Evolutionary conservation across 441 rosid species (phyloP).

Genomic region (Pelargonium citronellum): DNA sequence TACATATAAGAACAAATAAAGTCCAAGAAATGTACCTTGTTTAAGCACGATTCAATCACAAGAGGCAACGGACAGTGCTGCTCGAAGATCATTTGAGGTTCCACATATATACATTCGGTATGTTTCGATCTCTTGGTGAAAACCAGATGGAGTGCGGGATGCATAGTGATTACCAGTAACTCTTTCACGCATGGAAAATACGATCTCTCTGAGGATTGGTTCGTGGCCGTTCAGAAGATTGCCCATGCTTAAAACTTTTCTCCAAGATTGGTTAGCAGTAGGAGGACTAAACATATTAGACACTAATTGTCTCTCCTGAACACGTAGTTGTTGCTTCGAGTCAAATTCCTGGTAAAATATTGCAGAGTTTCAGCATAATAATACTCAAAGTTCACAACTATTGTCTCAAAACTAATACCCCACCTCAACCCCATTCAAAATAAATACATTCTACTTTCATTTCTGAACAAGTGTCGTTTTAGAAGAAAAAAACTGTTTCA

Average conservation of each 20-base stretch:
- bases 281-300: conserved; percentile 73
- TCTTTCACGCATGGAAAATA: conserved; percentile 58
- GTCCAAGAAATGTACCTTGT: conserved; percentile 6
- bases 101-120: conserved; percentile 87
- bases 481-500: no score
- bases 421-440: no score
- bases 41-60: conserved; percentile 42
- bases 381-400: not conserved
- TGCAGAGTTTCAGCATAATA: conserved; percentile 5
- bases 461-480: no score
- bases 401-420: not conserved
- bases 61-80: conserved; percentile 81
- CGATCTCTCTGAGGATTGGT: conserved; percentile 70
- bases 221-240: conserved; percentile 97
- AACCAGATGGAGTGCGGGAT: conserved; percentile 23
- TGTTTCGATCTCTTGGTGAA: conserved; percentile 62
- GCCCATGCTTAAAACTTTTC: conserved; percentile 96
- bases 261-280: conserved; percentile 80
- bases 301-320: conserved; percentile 51
- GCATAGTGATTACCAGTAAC: conserved; percentile 54
- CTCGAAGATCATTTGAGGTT: conserved; percentile 93
- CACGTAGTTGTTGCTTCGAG: conserved; percentile 44
- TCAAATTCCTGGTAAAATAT: conserved; percentile 50
- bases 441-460: no score
- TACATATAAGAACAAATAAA: not conserved